Base-by-base conservation (phyloP, 2,329 filamentous ascomycete species). In the Lachnellula occidentalis region DNA sequence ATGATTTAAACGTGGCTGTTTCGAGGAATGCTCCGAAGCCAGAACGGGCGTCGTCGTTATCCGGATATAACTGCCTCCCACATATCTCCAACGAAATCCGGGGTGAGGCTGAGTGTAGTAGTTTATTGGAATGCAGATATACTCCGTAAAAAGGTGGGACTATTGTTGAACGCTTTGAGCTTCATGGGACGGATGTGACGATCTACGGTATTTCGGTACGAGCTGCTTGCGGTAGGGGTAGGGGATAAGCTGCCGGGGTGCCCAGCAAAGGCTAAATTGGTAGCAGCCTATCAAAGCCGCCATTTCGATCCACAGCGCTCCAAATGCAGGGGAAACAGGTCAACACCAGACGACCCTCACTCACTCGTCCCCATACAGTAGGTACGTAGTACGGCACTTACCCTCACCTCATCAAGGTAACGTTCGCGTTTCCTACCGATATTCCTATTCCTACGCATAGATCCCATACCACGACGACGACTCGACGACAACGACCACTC, bases 1-100 rank as follows among this genome's bases (percentile, higher is more conserved):
- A 68, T 69, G 8, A 11, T 52, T 27, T 48, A 51, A 54, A 58
- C 48, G 60, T 59, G 53, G 58, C 53, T 57, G 59, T 41, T 24
- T 19, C 8, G 41, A 5, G 19, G 19, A 43, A 43, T 43, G 41
- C 17, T 17, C 12, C 11, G 19, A 17, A 22, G 19, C 15, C 41
- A 43, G 11, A 9, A 11, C n/a, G 3, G 4, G 7, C 5, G 41
- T 7, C 6, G 21, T 19, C 6, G 22, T n/a, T 46, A 46, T 27
- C 22, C 6, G 12, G 5, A 31, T 27, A 14, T 5, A 46, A n/a
- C 7, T 15, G 22, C 43, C 9, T 11, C 11, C 11, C 43, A 8
- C 43, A 46, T 46, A 21, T 46, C 22, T 46, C 12, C 22, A 46
- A 12, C 21, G 5, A 15, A n/a, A 27, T 31, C 22, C 12, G 21